Evolutionary conservation across 1,139 yeast species (phyloP).

Genomic region (Lodderomyces metapsilosis): DNA sequence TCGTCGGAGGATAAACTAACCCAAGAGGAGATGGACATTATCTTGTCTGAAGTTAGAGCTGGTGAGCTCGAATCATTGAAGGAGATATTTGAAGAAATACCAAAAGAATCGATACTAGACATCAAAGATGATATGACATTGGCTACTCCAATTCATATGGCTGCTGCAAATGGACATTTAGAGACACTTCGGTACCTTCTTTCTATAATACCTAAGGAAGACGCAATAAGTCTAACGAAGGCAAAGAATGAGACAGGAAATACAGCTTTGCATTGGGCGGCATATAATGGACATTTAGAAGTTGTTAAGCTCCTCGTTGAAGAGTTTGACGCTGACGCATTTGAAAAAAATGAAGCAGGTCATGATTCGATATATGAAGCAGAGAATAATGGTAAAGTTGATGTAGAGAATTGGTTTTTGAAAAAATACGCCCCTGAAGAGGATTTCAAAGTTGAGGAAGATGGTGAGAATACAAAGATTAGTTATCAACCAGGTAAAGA

Average conservation of each 20-base stretch:
- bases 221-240: slow-evolving; percentile 50
- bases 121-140: slow-evolving; percentile 64
- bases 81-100: slow-evolving; percentile 63
- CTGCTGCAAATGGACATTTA: slow-evolving; percentile 90
- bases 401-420: slow-evolving; percentile 70
- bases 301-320: slow-evolving; percentile 71
- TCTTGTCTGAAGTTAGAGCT: slow-evolving; percentile 78
- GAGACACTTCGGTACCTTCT: slow-evolving; percentile 64
- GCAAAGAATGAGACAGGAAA: slow-evolving; percentile 77
- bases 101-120: slow-evolving; percentile 45
- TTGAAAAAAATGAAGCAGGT: slow-evolving; percentile 66
- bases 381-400: slow-evolving; percentile 65
- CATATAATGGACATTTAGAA: slow-evolving; percentile 78
- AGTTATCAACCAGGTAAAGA: slow-evolving; percentile 50
- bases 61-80: slow-evolving; percentile 79
- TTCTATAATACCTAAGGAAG: slow-evolving; percentile 43
- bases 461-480: slow-evolving; percentile 43
- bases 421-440: slow-evolving; percentile 73
- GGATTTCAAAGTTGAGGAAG: slow-evolving; percentile 39
- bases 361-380: slow-evolving; percentile 91
- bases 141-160: slow-evolving; percentile 88
- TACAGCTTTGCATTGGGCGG: slow-evolving; percentile 95
- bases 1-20: slow-evolving; percentile 15
- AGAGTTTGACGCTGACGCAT: slow-evolving; percentile 76
- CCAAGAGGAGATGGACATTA: slow-evolving; percentile 80